Conservation (phyloP, 2,329 filamentous ascomycete genomes). For the Ampelomyces quisqualis region DNA sequence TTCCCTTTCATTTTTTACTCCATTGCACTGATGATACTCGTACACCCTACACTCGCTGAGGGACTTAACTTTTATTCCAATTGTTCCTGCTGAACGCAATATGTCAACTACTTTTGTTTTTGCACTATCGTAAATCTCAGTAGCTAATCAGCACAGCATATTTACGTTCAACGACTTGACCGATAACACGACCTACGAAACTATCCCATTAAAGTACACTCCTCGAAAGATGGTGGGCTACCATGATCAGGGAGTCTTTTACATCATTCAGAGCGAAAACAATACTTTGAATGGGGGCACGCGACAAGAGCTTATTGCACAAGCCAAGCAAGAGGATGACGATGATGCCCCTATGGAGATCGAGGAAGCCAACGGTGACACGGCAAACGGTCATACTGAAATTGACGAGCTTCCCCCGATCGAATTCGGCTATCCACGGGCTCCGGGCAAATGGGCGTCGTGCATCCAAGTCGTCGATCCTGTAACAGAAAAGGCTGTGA, state of each 20-base stretch:
- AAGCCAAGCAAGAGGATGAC: slow-evolving; percentile 51
- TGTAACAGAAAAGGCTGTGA: slow-evolving; percentile 64
- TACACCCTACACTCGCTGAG: slow-evolving; percentile 50
- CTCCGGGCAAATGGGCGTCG: slow-evolving; percentile 86
- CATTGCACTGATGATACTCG: slow-evolving; percentile 65
- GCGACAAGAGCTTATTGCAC: slow-evolving; percentile 69
- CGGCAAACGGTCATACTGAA: slow-evolving; percentile 18
- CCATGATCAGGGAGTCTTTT: slow-evolving; percentile 85
- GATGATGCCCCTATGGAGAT: slow-evolving; percentile 37
- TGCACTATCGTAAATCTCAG: slow-evolving; percentile 3
- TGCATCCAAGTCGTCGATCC: slow-evolving; percentile 93
- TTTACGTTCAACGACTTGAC: slow-evolving; percentile 87
- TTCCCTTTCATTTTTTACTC: slow-evolving; percentile 15
- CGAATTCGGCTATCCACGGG: slow-evolving; percentile 87
- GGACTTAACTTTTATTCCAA: slow-evolving; percentile 63
- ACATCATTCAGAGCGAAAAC: slow-evolving; percentile 91
- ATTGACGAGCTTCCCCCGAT: slow-evolving; percentile 66
- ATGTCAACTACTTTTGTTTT: neutral
- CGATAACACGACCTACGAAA: slow-evolving; percentile 82
- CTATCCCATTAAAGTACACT: slow-evolving; percentile 84
- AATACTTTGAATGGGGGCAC: slow-evolving; percentile 84
- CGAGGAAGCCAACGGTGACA: slow-evolving; percentile 18
- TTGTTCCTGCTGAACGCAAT: slow-evolving; percentile 89
- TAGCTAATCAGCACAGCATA: slow-evolving; percentile 58
- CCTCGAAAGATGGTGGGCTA: slow-evolving; percentile 85